A percentile compares a stretch with the other conserved stretches of the same genome.
These are phyloP conservation scores for Alternaria postmessia DNA, from an alignment of 2,329 filamentous ascomycete genomes.

Conservation along the genomic window DNA sequence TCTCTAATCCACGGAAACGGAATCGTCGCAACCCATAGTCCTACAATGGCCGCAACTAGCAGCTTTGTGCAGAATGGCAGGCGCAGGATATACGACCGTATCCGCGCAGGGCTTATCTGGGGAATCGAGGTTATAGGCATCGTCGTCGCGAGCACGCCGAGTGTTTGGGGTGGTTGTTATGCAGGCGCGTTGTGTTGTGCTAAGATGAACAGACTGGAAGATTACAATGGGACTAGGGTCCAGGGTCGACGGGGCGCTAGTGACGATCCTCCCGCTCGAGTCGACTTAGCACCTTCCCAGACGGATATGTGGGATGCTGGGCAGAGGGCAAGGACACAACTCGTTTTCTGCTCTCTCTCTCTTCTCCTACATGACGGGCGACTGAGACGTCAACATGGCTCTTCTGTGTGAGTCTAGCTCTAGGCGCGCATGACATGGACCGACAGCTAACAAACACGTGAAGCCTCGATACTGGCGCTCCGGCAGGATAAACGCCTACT, in stretches of 20 bases:
- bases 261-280: constrained; percentile 23
- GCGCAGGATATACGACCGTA: constrained; percentile 82
- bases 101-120: constrained; percentile 74
- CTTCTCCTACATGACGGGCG: constrained; percentile 5
- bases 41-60: constrained; percentile 71
- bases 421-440: not conserved
- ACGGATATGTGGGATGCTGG: constrained; percentile 23
- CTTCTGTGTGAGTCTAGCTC: constrained; percentile 41
- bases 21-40: constrained; percentile 73
- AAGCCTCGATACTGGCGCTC: constrained; percentile 69
- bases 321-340: constrained; percentile 22
- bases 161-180: constrained; percentile 16
- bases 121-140: constrained; percentile 55
- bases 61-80: constrained; percentile 87
- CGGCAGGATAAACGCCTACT: constrained; percentile 83
- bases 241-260: constrained; percentile 21
- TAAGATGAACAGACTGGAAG: constrained; percentile 14
- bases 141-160: constrained; percentile 21
- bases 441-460: constrained; percentile 28
- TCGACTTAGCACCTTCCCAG: constrained; percentile 20
- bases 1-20: constrained; percentile 75
- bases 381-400: constrained; percentile 40
- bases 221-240: constrained; percentile 23
- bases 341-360: constrained; percentile 8
- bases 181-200: constrained; percentile 23